Percentiles rank a stretch among this genome's conserved stretches.
Evolutionary conservation across 2,329 filamentous ascomycete species (phyloP).

Genomic region (Colletotrichum tabaci): DNA sequence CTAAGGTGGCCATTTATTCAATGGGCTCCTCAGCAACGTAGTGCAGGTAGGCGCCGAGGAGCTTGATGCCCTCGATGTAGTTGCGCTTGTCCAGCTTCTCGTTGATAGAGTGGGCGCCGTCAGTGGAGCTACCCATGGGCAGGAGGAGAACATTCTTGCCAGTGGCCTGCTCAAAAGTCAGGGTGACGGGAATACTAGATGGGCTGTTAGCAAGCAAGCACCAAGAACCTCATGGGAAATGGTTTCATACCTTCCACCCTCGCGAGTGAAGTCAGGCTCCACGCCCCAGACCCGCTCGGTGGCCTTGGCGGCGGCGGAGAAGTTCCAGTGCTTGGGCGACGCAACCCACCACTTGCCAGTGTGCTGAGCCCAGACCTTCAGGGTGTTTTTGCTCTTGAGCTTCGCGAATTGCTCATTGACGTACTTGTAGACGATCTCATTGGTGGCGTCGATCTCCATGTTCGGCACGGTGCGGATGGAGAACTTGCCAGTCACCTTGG

Average conservation of each 20-base stretch:
- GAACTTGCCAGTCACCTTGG: slow-evolving; percentile 98
- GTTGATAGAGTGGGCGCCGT: slow-evolving; percentile 97
- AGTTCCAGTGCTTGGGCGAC: slow-evolving; percentile 99
- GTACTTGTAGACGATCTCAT: slow-evolving; percentile 86
- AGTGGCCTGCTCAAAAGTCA: slow-evolving; percentile 97
- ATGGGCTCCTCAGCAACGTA: slow-evolving; percentile 93
- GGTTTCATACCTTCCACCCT: slow-evolving; percentile 83
- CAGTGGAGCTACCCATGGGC: slow-evolving; percentile 97
- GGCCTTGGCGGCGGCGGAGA: slow-evolving; percentile 93
- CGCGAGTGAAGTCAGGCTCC: slow-evolving; percentile 93
- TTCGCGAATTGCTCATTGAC: slow-evolving; percentile 88
- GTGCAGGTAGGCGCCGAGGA: slow-evolving; percentile 94
- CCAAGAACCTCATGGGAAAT: neutral
- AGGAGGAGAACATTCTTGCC: slow-evolving; percentile 97
- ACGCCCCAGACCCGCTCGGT: slow-evolving; percentile 95
- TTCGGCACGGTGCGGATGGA: slow-evolving; percentile 97
- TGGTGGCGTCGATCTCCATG: slow-evolving; percentile 95
- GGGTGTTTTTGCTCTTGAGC: slow-evolving; percentile 91
- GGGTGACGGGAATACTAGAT: slow-evolving; percentile 89
- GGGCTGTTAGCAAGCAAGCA: slow-evolving; percentile 3
- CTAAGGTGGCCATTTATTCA: slow-evolving; percentile 45
- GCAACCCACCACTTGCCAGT: slow-evolving; percentile 99
- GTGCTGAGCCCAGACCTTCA: slow-evolving; percentile 87
- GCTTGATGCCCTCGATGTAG: slow-evolving; percentile 98
- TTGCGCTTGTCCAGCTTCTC: slow-evolving; percentile 98